Percentiles rank a stretch among this genome's conserved stretches.
phyloP scores from a whole-genome alignment of 768 basidiomycete species.

The Cubamyces lactineus region DNA sequence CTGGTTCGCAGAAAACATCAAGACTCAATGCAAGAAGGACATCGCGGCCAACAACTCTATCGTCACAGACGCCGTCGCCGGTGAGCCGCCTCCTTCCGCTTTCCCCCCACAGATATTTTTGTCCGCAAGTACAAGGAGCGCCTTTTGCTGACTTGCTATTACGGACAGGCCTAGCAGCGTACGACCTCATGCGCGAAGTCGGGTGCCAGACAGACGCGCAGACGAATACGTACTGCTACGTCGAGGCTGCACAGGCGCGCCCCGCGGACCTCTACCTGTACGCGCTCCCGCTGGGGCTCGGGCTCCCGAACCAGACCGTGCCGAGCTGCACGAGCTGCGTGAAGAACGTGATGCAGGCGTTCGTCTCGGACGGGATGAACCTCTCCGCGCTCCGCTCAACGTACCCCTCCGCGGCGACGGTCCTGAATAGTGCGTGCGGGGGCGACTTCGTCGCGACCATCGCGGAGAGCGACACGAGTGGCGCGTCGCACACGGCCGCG shows the following conservation, averaged over 20 bases:
- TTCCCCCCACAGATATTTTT: not conserved
- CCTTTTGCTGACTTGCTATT: not conserved
- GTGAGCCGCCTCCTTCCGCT: slow-evolving; percentile 41
- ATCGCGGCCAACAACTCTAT: slow-evolving; percentile 53
- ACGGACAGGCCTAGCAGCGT: slow-evolving; percentile 60
- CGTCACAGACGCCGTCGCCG: slow-evolving; percentile 56
- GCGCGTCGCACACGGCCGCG: not conserved
- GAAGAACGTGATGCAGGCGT: slow-evolving; percentile 58
- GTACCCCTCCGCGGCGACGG: slow-evolving; percentile 51
- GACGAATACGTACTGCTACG: slow-evolving; percentile 71
- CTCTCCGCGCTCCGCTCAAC: slow-evolving; percentile 47
- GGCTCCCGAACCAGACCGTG: slow-evolving; percentile 50
- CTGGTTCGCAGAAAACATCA: slow-evolving; percentile 56
- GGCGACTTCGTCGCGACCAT: slow-evolving; percentile 41
- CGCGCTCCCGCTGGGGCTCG: slow-evolving; percentile 60
- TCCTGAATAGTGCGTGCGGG: slow-evolving; percentile 56
- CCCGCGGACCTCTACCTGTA: slow-evolving; percentile 78
- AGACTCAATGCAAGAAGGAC: slow-evolving; percentile 58
- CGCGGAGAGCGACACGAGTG: not conserved
- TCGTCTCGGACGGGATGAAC: slow-evolving; percentile 43
- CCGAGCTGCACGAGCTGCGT: slow-evolving; percentile 70
- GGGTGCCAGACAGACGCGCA: slow-evolving; percentile 63
- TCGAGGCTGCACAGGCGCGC: slow-evolving; percentile 61
- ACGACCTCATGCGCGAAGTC: slow-evolving; percentile 58
- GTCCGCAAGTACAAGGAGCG: not conserved